Conservation (phyloP, 352 stramenopile genomes). For the Labyrinthula sp. region DNA sequence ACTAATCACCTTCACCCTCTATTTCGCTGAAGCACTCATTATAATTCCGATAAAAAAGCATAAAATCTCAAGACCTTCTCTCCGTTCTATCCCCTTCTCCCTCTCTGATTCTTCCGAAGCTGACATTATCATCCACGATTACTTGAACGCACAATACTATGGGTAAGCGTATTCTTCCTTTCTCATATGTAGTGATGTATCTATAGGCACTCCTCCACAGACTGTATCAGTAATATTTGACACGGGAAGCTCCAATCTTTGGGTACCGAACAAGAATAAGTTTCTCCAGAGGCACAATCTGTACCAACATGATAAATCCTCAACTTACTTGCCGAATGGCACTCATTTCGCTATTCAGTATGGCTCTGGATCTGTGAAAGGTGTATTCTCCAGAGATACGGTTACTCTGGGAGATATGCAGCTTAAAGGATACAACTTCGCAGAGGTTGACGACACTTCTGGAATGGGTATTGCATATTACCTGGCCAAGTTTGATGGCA, state of each 20-base stretch:
- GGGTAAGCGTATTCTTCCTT: neutral
- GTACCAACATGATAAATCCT: constrained; percentile 28
- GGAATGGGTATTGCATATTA: constrained; percentile 75
- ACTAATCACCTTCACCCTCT: too few relatives aligned
- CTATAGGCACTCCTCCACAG: constrained; percentile 65
- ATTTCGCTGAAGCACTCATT: too few relatives aligned
- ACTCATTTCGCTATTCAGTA: constrained; percentile 81
- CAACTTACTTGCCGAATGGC: constrained; percentile 49
- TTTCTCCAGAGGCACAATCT: constrained; percentile 27
- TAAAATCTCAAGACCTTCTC: too few relatives aligned
- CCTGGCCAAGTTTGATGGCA: constrained; percentile 87
- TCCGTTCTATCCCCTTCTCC: too few relatives aligned
- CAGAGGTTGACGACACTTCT: constrained; percentile 78
- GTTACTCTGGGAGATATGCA: constrained; percentile 45
- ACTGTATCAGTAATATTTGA: constrained; percentile 84
- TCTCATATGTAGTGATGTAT: constrained; percentile 54
- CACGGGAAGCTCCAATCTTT: constrained; percentile 84
- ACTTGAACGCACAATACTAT: constrained; percentile 23
- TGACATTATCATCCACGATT: constrained; percentile 18
- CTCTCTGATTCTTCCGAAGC: too few relatives aligned
- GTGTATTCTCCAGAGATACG: constrained; percentile 64
- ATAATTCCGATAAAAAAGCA: too few relatives aligned
- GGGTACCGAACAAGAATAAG: constrained; percentile 49
- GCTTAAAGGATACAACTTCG: constrained; percentile 66
- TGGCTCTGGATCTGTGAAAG: constrained; percentile 65